Evolutionary conservation across 108 stramenopile genomes (phyloP), one percentile per base, ranked within the genome.

Genomic region (Tribonema minus): DNA sequence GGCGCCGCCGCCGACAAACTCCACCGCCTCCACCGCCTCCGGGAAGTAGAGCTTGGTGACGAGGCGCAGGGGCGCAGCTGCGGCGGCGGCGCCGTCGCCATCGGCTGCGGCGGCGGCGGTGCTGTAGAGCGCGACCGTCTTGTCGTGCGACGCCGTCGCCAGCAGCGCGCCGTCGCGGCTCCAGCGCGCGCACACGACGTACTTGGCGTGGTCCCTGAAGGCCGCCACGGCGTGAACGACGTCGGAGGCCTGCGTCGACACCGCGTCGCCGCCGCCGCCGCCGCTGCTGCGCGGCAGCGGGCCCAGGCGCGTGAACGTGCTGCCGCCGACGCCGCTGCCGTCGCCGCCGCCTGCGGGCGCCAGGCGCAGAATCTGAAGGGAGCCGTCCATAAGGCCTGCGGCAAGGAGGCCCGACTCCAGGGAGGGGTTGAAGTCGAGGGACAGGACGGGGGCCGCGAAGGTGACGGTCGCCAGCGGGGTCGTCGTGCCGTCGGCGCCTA

Each of bases 111-210:
- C 67, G 35, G 58, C 69, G 25, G 20, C 2, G 29, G 54, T 33
- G 58, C 69, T 70, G 61, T 78, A 78, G 28, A 78, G 27, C 29
- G 70, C 61, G 36, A 78, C 77, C 30, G 60, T 59, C 70, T 71
- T 71, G 77, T 78, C 77, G 61, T 61, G 77, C 1, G 77, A 71
- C 28, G 70, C 70, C 32, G 77, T 78, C 32, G 61, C 70, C 37
- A 78, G 61, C 4, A 70, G 28, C 12, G 37, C 37, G 5, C 59
- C 70, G 37, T 70, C 58, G n/a, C 58, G 70, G n/a, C 66, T 38
- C 72, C 72, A 73, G 37, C 66, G 30, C 6, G 12, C 3, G 12
- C 1, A 33, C 31, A 76, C 74, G 1, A 76, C 67, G 41, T 58
- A 65, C 37, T 39, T 68, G 64, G 64, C 34, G 67, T 76, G 74